Base-by-base conservation (phyloP, 345 rosid species). In the Arabis hirsuta region DNA sequence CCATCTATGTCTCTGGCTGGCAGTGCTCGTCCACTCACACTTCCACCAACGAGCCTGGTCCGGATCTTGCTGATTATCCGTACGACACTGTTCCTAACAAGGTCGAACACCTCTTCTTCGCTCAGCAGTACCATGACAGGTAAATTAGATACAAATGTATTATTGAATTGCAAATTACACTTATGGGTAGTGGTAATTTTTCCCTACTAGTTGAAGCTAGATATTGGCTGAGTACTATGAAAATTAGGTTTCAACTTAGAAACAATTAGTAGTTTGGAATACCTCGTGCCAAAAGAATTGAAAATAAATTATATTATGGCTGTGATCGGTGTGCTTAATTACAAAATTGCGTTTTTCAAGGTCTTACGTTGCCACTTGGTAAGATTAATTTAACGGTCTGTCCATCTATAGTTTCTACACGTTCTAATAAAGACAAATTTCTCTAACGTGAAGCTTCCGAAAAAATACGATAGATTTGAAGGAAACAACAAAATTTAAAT, bases 11-110 rank as follows among this genome's bases (percentile, higher is more conserved):
- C 68, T 95, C 98, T 4, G 99, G 99, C 26, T 96, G 99, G 98
- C 97, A 96, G 69, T 96, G 99, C 81, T 96, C 97, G 11, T 96
- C 99, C n/a, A 96, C 97, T 9, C 97, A 92, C 80, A 90, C 97
- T 20, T 67, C 81, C 58, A 87, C 97, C 69, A 92, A 92, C 14
- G 98, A 92, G 73, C 99, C 98, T 2, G 99, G 97, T 19, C 99
- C 99, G 0, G 96, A 90, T 80, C 98, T 88, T n/a, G 96, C 98
- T 8, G 99, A 92, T 48, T 96, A 96, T 55, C 99, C 97, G 0
- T 90, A 90, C 9, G 97, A 96, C 72, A 96, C 99, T 7, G 96
- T 96, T 66, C 98, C 98, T 0, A 96, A 92, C 84, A 90, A 92
- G 61, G 99, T 96, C 1, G 97, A 96, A 58, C 99, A 92, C 42